A percentile compares a stretch with the other conserved stretches of the same genome.
These are phyloP conservation scores for Nicotiana paniculata DNA, from an alignment of 257 asterid species.

Conservation along the genomic window DNA sequence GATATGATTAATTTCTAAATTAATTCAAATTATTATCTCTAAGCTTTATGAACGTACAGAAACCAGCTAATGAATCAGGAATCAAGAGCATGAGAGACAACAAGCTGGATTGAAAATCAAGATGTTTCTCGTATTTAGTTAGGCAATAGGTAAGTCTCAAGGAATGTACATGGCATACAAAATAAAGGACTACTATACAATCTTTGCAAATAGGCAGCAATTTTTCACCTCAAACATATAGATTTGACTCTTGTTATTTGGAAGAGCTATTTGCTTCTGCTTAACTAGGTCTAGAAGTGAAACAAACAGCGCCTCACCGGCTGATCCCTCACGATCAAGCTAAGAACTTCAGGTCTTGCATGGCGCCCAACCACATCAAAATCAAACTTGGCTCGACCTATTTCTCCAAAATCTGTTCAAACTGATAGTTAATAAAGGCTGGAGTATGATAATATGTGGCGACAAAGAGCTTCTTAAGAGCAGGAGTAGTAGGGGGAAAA, in stretches of 20 bases:
- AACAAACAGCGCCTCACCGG: slow-evolving; percentile 57
- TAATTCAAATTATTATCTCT: too few relatives aligned
- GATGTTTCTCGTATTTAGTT: not conserved
- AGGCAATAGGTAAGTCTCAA: not conserved
- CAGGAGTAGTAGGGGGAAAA: not conserved
- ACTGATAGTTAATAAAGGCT: not conserved
- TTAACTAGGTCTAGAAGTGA: slow-evolving; percentile 48
- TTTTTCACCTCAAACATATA: not conserved
- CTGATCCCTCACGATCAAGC: slow-evolving; percentile 66
- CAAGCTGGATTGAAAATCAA: not conserved
- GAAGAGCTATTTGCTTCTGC: slow-evolving; percentile 25
- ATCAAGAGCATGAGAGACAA: not conserved
- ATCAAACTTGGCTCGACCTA: slow-evolving; percentile 75
- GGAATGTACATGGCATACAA: not conserved
- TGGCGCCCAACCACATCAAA: slow-evolving; percentile 90
- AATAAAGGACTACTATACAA: not conserved
- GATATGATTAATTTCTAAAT: too few relatives aligned
- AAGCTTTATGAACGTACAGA: not conserved
- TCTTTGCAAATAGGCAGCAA: not conserved
- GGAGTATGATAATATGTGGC: too few relatives aligned
- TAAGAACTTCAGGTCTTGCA: slow-evolving; percentile 73
- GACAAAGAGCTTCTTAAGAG: too few relatives aligned
- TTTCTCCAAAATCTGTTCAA: slow-evolving; percentile 68
- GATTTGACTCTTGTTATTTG: slow-evolving; percentile 4
- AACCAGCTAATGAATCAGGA: not conserved